Conservation (phyloP, 441 rosid species). For the Mallotus japonicus region DNA sequence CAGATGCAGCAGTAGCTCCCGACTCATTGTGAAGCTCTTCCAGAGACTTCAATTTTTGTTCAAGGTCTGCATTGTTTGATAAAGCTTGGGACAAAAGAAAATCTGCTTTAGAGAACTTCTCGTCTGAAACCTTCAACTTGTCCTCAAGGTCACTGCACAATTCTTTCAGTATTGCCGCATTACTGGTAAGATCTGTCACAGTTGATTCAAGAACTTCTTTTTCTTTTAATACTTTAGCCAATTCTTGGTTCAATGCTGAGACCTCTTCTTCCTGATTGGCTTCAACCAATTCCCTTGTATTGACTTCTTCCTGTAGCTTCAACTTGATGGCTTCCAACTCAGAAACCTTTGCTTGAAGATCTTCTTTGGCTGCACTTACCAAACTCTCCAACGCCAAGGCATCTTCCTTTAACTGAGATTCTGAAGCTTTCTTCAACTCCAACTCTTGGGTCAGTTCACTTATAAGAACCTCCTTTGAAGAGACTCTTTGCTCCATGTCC, state of each 20-base stretch:
- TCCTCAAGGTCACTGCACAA: constrained; percentile 53
- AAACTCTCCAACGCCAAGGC: constrained; percentile 46
- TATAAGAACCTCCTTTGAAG: constrained; percentile 63
- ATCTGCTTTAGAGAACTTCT: constrained; percentile 59
- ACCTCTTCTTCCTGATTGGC: constrained; percentile 39
- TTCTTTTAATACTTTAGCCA: constrained; percentile 38
- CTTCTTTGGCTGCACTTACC: constrained; percentile 45
- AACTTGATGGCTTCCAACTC: constrained; percentile 49
- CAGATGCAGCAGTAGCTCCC: constrained; percentile 60
- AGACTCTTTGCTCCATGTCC: constrained; percentile 58
- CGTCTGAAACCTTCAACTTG: constrained; percentile 65
- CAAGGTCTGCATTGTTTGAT: constrained; percentile 68
- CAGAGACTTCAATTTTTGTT: constrained; percentile 64
- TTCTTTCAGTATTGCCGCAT: constrained; percentile 46
- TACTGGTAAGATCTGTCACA: constrained; percentile 47
- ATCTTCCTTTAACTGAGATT: constrained; percentile 65
- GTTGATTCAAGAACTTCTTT: constrained; percentile 62
- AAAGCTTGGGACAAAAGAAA: constrained; percentile 72
- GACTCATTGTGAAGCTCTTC: constrained; percentile 60
- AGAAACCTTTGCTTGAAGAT: constrained; percentile 47
- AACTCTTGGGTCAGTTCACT: constrained; percentile 58
- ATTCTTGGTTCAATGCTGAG: constrained; percentile 34
- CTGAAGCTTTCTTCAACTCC: constrained; percentile 60
- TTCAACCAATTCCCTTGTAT: constrained; percentile 44
- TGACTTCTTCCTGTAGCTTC: constrained; percentile 57